Conservation (phyloP, 2,329 filamentous ascomycete genomes). For the Pseudogymnoascus sp. region DNA sequence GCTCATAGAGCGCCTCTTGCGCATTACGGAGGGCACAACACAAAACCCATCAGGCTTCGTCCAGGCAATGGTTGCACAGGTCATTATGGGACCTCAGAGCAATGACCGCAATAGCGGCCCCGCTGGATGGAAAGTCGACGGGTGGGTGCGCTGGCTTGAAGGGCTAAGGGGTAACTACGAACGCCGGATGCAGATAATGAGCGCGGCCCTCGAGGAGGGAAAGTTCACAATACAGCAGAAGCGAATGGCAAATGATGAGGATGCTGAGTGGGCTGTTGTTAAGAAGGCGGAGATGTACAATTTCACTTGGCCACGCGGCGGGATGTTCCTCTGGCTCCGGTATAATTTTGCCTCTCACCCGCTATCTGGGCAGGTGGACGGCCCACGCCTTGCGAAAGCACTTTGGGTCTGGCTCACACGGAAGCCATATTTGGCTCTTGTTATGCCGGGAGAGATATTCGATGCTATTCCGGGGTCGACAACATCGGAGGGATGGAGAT, state of each 20-base stretch:
- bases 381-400: conserved; percentile 50
- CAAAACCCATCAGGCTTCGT: conserved; percentile 86
- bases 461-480: conserved; percentile 54
- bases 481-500: conserved; percentile 56
- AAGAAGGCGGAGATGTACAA: conserved; percentile 66
- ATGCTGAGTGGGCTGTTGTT: conserved; percentile 65
- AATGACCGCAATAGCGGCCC: conserved; percentile 40
- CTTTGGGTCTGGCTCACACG: conserved; percentile 65
- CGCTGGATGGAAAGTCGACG: conserved; percentile 67
- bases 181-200: conserved; percentile 75
- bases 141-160: conserved; percentile 87
- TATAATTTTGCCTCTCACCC: conserved; percentile 67
- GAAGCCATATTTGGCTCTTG: conserved; percentile 61
- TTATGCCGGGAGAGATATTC: conserved; percentile 67
- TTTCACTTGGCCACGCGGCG: conserved; percentile 73
- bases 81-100: conserved; percentile 64
- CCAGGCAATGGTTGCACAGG: conserved; percentile 70
- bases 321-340: conserved; percentile 87
- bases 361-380: conserved; percentile 44
- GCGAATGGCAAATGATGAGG: conserved; percentile 41
- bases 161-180: conserved; percentile 80
- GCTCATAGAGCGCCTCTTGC: conserved; percentile 63
- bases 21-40: conserved; percentile 69
- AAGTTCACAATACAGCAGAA: conserved; percentile 57
- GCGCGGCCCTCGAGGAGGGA: conserved; percentile 60